Evolutionary conservation across 345 rosid genomes (phyloP), one percentile per base, ranked within the genome.

Genomic region (Leavenworthia alabamica): DNA sequence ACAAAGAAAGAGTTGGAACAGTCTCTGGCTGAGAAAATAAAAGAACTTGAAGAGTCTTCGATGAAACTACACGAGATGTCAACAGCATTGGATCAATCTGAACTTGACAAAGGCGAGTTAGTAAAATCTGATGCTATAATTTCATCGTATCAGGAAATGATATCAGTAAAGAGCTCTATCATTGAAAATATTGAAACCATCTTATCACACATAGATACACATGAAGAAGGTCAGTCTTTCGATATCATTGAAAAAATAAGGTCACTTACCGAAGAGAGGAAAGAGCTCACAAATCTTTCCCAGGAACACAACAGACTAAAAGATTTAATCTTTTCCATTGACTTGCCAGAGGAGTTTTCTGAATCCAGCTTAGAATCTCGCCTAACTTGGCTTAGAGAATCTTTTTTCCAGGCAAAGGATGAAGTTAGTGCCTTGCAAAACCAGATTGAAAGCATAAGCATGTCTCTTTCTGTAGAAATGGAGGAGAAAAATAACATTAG

Each of bases 241-340:
- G 86, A 86, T 73, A 57, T 81, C 58, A 45, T 79, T 16, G 89
- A 81, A 58, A 85, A 67, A 68, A 73, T 76, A 39, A 82, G 74
- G 66, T 85, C 93, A 86, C 81, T 88, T 67, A 78, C 68, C 31
- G 79, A 79, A 70, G 89, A 83, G 79, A 88, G 83, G 79, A 68
- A 73, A 68, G 76, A 71, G 50, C 77, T 86, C 46, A 75, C 56
- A 35, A 70, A 39, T 62, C 56, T 73, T 66, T 81, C 73, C 13
- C 57, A 69, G 73, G 90, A 84, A 40, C 81, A 75, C 68, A 65
- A 60, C 64, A 88, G 74, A 68, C 68, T 85, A 77, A 83, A 81
- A 74, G 86, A 84, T 63, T 65, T 73, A 42, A 53, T 10, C 50
- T 67, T 76, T 73, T 60, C 64, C 13, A 58, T 86, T 49, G 90